A percentile compares a stretch with the other conserved stretches of the same genome.
Conservation (phyloP, 768 basidiomycete species). For the Tricholoma hemisulphureum region DNA sequence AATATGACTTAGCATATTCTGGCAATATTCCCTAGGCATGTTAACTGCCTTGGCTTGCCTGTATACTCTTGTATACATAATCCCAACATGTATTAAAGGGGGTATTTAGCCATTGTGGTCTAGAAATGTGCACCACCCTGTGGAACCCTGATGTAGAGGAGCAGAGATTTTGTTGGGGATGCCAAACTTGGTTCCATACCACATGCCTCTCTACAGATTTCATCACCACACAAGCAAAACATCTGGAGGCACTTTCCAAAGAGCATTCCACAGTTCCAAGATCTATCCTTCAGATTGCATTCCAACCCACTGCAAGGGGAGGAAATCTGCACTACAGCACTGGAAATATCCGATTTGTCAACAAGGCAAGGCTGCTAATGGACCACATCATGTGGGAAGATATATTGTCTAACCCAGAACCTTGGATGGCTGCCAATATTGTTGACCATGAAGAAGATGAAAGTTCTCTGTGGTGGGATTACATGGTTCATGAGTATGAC, state of each 20-base stretch:
- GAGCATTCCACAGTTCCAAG: background rate
- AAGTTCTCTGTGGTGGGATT: background rate
- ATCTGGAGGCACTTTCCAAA: background rate
- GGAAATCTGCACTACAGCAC: background rate
- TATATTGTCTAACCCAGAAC: background rate
- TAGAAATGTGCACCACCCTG: background rate
- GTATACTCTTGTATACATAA: too few relatives aligned
- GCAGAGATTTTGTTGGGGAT: background rate
- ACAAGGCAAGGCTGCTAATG: background rate
- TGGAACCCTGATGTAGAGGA: background rate
- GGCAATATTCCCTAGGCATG: too few relatives aligned
- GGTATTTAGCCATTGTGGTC: background rate
- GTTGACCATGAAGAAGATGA: background rate
- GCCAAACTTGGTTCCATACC: background rate
- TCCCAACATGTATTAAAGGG: too few relatives aligned
- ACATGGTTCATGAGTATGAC: background rate
- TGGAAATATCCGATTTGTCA: background rate
- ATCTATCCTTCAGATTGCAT: background rate
- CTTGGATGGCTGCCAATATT: background rate
- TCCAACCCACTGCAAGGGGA: background rate
- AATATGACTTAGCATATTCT: too few relatives aligned
- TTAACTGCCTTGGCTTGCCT: too few relatives aligned
- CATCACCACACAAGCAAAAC: background rate
- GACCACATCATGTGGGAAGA: background rate
- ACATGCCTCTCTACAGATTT: background rate